Evolutionary conservation across 177 flowering plant species (phyloP).

Genomic region (Vitis hybrid): DNA sequence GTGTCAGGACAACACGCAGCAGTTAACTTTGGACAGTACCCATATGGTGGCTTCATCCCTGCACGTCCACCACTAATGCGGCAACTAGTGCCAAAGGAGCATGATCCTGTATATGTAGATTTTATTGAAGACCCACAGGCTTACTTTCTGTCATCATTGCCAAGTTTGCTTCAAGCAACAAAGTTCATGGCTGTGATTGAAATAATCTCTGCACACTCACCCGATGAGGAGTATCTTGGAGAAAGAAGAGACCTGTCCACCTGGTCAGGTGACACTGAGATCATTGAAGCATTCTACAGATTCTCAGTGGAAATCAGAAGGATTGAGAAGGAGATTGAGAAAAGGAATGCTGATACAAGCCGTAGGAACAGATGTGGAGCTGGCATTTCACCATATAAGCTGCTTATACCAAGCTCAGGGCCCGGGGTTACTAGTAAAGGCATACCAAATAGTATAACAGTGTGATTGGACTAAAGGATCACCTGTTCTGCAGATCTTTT

Average conservation of each 20-base stretch:
- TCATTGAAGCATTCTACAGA: slow-evolving; percentile 66
- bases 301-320: slow-evolving; percentile 69
- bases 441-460: slow-evolving; percentile 87
- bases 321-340: slow-evolving; percentile 76
- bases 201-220: slow-evolving; percentile 87
- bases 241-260: slow-evolving; percentile 69
- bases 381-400: slow-evolving; percentile 87
- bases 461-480: slow-evolving; percentile 29
- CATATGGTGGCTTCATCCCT: slow-evolving; percentile 90
- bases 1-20: slow-evolving; percentile 96
- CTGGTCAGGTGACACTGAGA: slow-evolving; percentile 77
- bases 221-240: slow-evolving; percentile 95
- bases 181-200: slow-evolving; percentile 97
- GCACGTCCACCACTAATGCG: slow-evolving; percentile 91
- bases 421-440: slow-evolving; percentile 94
- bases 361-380: slow-evolving; percentile 83
- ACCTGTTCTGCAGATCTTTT: too few relatives aligned
- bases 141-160: slow-evolving; percentile 65
- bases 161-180: slow-evolving; percentile 69
- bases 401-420: slow-evolving; percentile 83
- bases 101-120: slow-evolving; percentile 59
- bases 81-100: slow-evolving; percentile 66
- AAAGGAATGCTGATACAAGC: slow-evolving; percentile 55
- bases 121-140: slow-evolving; percentile 72
- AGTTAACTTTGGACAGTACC: slow-evolving; percentile 93